Evolutionary conservation across 2,329 filamentous ascomycete species (phyloP).

Genomic region (Lecanicillium sp.): DNA sequence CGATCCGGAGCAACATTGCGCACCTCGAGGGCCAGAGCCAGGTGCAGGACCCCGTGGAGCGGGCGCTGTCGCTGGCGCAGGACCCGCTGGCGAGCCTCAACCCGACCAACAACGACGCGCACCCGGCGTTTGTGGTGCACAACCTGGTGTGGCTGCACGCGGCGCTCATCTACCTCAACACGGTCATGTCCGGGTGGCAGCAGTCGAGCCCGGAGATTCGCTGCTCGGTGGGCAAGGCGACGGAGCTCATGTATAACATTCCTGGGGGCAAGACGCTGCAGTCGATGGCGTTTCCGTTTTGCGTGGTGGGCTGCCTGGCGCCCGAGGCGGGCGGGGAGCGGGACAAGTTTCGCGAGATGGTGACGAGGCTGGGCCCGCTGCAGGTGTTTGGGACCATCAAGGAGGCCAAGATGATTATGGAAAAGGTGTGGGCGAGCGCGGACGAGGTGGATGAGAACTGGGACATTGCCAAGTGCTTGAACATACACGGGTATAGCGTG

Average conservation of each 20-base stretch:
- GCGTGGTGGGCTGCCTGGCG: conserved; percentile 33
- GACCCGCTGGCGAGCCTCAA: conserved; percentile 17
- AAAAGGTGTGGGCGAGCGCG: conserved; percentile 35
- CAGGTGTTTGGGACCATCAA: conserved; percentile 37
- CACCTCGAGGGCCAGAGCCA: conserved; percentile 18
- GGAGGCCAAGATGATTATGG: conserved; percentile 36
- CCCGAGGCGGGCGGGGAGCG: conserved; percentile 26
- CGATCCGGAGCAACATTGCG: conserved; percentile 24
- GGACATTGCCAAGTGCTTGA: conserved; percentile 36
- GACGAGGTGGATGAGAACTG: conserved; percentile 32
- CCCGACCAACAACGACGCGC: conserved; percentile 12
- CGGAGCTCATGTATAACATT: conserved; percentile 24
- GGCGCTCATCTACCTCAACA: conserved; percentile 37
- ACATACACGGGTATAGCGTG: conserved; percentile 29
- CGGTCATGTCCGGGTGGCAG: conserved; percentile 44
- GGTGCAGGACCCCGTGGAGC: conserved; percentile 1
- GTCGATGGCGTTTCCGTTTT: conserved; percentile 32
- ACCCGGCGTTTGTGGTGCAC: conserved; percentile 17
- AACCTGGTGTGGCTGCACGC: conserved; percentile 41
- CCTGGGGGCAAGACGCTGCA: conserved; percentile 23
- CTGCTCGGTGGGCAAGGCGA: conserved; percentile 22
- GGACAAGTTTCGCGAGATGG: conserved; percentile 32
- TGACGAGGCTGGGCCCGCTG: conserved; percentile 31
- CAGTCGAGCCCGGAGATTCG: conserved; percentile 35
- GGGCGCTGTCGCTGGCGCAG: conserved; percentile 9